These are phyloP conservation scores for Solanum ossicruentum DNA, from an alignment of 257 asterid species.

Conservation along the genomic window DNA sequence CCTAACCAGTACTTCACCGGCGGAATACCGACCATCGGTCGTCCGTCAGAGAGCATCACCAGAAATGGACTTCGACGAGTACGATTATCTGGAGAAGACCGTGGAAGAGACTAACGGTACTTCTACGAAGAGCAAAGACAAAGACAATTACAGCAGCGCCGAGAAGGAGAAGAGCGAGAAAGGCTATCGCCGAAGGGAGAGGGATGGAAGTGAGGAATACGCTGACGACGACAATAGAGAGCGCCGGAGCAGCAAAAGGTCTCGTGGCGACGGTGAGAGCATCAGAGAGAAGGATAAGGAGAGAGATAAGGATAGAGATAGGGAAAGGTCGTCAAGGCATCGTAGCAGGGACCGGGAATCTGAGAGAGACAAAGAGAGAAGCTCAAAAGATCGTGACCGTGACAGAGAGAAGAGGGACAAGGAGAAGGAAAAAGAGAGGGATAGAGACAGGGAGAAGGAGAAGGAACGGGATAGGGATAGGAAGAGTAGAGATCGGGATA, in stretches of 20 bases:
- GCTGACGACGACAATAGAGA: constrained; percentile 47
- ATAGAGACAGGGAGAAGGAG: constrained; percentile 17
- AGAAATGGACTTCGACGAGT: constrained; percentile 94
- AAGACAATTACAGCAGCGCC: constrained; percentile 28
- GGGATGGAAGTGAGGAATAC: constrained; percentile 47
- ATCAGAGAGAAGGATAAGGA: constrained; percentile 38
- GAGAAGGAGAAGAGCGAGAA: constrained; percentile 50
- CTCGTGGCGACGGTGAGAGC: constrained; percentile 32
- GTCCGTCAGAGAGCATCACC: neutral
- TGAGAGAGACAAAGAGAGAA: constrained; percentile 31
- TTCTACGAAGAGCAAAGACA: constrained; percentile 42
- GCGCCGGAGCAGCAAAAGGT: constrained; percentile 57
- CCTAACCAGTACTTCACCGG: neutral
- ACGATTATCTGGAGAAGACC: constrained; percentile 84
- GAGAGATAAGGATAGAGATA: constrained; percentile 28
- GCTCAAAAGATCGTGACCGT: constrained; percentile 19
- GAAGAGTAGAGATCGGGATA: constrained; percentile 8
- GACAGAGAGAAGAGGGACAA: constrained; percentile 18
- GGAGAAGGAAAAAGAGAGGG: constrained; percentile 12
- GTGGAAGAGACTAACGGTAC: constrained; percentile 77
- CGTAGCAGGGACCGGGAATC: constrained; percentile 43
- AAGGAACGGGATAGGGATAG: constrained; percentile 26
- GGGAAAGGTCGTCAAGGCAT: constrained; percentile 55
- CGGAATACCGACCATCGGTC: neutral
- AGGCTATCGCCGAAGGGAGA: constrained; percentile 60